phyloP scores from a whole-genome alignment of 1,284 basidiomycete species.

The Sanghuangporus baumii region DNA sequence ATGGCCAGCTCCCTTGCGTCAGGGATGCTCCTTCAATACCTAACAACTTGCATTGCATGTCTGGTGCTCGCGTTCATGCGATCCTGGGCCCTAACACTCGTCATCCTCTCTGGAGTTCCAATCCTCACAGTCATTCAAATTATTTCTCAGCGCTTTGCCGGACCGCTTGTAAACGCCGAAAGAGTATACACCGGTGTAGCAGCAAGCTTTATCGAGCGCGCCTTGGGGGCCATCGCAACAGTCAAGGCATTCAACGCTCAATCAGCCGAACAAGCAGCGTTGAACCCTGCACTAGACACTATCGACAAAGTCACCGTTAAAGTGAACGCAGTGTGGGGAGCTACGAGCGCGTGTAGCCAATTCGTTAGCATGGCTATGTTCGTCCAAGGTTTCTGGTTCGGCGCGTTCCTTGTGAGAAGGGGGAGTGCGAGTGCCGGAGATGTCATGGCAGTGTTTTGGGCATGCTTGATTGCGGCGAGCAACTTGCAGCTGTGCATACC shows the following conservation, averaged over 20 bases:
- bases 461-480: conserved; percentile 83
- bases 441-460: conserved; percentile 97
- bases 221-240: conserved; percentile 77
- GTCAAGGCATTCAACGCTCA: conserved; percentile 96
- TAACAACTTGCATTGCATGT: conserved; percentile 76
- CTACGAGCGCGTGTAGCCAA: conserved; percentile 64
- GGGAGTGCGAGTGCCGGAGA: conserved; percentile 66
- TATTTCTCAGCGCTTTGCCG: conserved; percentile 64
- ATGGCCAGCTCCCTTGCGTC: conserved; percentile 75
- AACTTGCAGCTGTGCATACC: conserved; percentile 86
- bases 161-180: conserved; percentile 66
- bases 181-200: conserved; percentile 64
- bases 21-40: conserved; percentile 75
- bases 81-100: conserved; percentile 82
- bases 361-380: conserved; percentile 89
- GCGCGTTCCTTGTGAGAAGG: conserved; percentile 76
- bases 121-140: conserved; percentile 71
- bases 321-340: conserved; percentile 72
- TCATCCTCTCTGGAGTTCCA: conserved; percentile 90
- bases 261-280: conserved; percentile 48
- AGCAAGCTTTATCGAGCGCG: conserved; percentile 76
- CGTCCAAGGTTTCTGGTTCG: conserved; percentile 96
- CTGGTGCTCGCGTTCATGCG: conserved; percentile 78
- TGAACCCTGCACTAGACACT: conserved; percentile 42
- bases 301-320: conserved; percentile 46